Percentiles rank a stretch among this genome's conserved stretches.
Conservation (phyloP, 2,329 filamentous ascomycete species). For the Cladophialophora chaetospira region DNA sequence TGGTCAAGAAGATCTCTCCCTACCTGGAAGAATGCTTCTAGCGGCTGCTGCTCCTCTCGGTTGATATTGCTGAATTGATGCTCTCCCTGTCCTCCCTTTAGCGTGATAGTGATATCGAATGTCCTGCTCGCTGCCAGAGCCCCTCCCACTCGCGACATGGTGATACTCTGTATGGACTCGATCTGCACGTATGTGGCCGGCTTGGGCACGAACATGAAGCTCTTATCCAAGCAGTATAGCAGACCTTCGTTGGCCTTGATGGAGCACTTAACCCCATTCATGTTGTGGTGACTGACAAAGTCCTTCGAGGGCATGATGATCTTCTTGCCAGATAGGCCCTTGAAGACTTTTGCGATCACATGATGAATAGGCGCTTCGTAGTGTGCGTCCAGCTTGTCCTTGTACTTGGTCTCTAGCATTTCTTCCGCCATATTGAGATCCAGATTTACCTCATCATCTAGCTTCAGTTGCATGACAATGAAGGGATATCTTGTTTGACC, state of each 20-base stretch:
- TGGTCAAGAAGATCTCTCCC: neutral
- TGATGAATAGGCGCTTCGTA: conserved; percentile 94
- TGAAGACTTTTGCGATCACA: conserved; percentile 94
- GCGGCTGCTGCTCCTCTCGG: conserved; percentile 90
- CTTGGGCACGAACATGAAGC: conserved; percentile 98
- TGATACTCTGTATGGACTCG: conserved; percentile 87
- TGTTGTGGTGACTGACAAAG: conserved; percentile 85
- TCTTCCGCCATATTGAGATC: conserved; percentile 91
- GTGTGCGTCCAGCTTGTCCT: conserved; percentile 81
- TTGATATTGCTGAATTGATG: conserved; percentile 99
- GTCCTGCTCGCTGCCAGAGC: conserved; percentile 92
- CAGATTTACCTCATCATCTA: conserved; percentile 94
- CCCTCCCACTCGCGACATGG: conserved; percentile 92
- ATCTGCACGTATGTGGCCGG: conserved; percentile 96
- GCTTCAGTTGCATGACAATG: conserved; percentile 98
- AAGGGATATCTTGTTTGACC: conserved; percentile 98
- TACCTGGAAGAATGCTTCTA: conserved; percentile 92
- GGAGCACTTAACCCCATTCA: conserved; percentile 97
- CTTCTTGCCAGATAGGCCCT: conserved; percentile 91
- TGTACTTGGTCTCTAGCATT: conserved; percentile 71
- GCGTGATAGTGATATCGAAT: conserved; percentile 91
- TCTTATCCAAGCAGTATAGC: conserved; percentile 95
- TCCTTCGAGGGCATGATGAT: conserved; percentile 91
- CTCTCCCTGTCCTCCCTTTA: conserved; percentile 84
- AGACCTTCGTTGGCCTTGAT: conserved; percentile 99